These are phyloP conservation scores for Sclerotinia borealis DNA, from an alignment of 2,329 filamentous ascomycete genomes.

Conservation along the genomic window DNA sequence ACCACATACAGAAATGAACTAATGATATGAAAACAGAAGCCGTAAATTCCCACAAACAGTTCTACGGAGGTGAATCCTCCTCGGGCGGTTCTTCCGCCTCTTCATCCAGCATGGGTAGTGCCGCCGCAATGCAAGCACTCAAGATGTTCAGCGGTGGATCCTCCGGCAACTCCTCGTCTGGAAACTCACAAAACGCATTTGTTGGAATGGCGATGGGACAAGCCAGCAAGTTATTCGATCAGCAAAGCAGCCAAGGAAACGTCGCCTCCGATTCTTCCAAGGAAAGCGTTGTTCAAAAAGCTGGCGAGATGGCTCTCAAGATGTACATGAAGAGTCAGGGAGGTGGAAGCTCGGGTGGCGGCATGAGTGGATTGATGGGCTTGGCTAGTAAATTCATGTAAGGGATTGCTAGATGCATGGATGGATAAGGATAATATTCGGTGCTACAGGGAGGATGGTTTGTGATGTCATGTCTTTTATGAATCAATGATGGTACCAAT, in stretches of 20 bases:
- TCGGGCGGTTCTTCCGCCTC: conserved; percentile 39
- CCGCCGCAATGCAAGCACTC: conserved; percentile 75
- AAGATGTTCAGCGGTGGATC: conserved; percentile 67
- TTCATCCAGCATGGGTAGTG: conserved; percentile 55
- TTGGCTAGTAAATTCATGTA: conserved; percentile 57
- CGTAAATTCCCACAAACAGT: conserved; percentile 67
- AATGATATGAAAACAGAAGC: conserved; percentile 44
- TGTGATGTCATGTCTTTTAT: neutral
- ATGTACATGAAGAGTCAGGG: conserved; percentile 80
- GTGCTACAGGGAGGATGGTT: neutral
- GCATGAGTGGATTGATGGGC: conserved; percentile 41
- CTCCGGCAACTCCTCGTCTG: conserved; percentile 38
- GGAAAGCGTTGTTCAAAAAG: conserved; percentile 71
- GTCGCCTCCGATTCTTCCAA: conserved; percentile 60
- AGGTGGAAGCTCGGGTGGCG: conserved; percentile 38
- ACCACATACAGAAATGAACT: neutral
- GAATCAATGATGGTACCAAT: neutral
- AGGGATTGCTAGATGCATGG: neutral
- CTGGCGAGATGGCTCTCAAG: conserved; percentile 82
- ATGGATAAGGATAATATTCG: neutral
- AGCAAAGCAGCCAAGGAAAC: conserved; percentile 49
- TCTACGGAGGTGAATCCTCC: conserved; percentile 53
- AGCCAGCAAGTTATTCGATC: conserved; percentile 66
- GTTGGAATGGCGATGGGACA: conserved; percentile 83
- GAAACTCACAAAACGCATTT: conserved; percentile 67